Evolutionary conservation across 768 basidiomycete genomes (phyloP), one percentile per base, ranked within the genome.

Genomic region (Mycena venus): DNA sequence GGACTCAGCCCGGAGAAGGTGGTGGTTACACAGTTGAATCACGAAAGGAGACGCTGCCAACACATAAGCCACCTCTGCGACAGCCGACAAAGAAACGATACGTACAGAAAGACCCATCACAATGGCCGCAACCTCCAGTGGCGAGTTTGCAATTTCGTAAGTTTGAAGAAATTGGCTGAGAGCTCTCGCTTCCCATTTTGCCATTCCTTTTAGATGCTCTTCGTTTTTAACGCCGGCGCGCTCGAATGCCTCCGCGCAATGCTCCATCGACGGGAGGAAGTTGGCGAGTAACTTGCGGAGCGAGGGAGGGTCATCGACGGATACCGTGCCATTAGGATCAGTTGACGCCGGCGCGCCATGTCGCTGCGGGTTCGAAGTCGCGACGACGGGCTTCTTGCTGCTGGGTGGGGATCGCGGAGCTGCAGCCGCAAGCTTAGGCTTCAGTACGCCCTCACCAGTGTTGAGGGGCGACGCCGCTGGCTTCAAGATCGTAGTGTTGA

Each of bases 241-340:
- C 7, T 34, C 6, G 47, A 74, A 65, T 3, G 63, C 56, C 27
- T 62, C 4, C 3, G n/a, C 27, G 58, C 55, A 31, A 47, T 66
- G 73, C 17, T 11, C n/a, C 73, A 74, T 74, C 4, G 68, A 11
- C 9, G 73, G 73, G 12, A 2, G 2, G 63, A 55, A 74, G 1
- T 19, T 19, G 0, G 56, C 62, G n/a, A 74, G 73, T 29, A 74
- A 74, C 21, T 27, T 9, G 17, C 7, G 14, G 19, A 70, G 23
- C 17, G 31, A 19, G 2, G 55, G 34, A 14, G 8, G 27, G 21
- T 21, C 23, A 21, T 5, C 11, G 34, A 1, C 34, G 32, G 31
- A 12, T 4, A 29, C 12, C 4, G 23, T 38, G 21, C 17, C 15
- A 9, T 23, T 17, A 4, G 31, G 3, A 4, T 21, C 14, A n/a